Percentiles rank a stretch among this genome's conserved stretches.
Conservation (phyloP, 2,329 filamentous ascomycete genomes). For the Botrytis galanthina region DNA sequence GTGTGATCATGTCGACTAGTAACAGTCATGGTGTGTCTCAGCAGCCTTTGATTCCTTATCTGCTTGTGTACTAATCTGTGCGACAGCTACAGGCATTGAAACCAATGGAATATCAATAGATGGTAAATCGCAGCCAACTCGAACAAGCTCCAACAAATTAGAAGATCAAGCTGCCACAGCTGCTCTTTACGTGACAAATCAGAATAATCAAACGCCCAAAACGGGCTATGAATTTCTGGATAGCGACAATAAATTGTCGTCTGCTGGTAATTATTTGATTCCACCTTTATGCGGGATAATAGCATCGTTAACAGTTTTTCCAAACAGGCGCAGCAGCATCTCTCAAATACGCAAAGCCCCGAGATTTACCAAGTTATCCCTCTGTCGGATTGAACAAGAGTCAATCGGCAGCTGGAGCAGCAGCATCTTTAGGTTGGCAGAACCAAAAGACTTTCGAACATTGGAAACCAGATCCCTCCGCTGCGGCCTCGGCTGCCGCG, state of each 20-base stretch:
- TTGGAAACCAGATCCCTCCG: slow-evolving; percentile 64
- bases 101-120: not conserved
- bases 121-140: slow-evolving; percentile 13
- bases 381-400: slow-evolving; percentile 58
- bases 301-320: slow-evolving; percentile 13
- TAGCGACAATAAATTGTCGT: slow-evolving; percentile 54
- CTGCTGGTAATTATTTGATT: slow-evolving; percentile 48
- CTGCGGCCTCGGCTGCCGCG: slow-evolving; percentile 59
- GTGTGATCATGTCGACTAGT: slow-evolving; percentile 7
- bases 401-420: slow-evolving; percentile 65
- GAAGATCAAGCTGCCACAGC: slow-evolving; percentile 56
- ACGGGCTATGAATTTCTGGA: slow-evolving; percentile 42
- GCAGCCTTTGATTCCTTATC: not conserved
- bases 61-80: not conserved
- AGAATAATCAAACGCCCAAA: slow-evolving; percentile 22
- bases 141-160: slow-evolving; percentile 34
- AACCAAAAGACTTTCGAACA: slow-evolving; percentile 63
- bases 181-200: slow-evolving; percentile 54
- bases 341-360: slow-evolving; percentile 69
- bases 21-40: not conserved
- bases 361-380: slow-evolving; percentile 73
- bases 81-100: slow-evolving; percentile 1
- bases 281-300: not conserved
- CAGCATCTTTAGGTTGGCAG: slow-evolving; percentile 70
- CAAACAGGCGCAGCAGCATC: slow-evolving; percentile 55